phyloP scores from a whole-genome alignment of 2,329 filamentous ascomycete genomes.

The Calonectria hongkongensis region DNA sequence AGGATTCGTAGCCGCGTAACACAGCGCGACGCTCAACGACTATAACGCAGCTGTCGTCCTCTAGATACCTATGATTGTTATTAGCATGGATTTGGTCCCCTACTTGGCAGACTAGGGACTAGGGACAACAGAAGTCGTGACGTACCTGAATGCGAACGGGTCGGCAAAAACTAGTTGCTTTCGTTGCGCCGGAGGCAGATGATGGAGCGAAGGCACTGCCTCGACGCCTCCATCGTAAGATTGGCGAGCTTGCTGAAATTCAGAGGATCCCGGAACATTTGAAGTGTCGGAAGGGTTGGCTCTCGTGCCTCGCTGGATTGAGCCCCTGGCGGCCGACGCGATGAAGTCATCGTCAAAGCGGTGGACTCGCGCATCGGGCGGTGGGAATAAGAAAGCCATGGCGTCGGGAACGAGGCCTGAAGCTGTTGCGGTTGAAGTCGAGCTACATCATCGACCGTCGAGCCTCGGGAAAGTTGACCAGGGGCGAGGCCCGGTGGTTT shows the following conservation, averaged over 20 bases:
- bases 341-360: constrained; percentile 55
- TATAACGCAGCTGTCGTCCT: constrained; percentile 86
- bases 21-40: constrained; percentile 83
- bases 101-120: not conserved
- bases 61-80: constrained; percentile 77
- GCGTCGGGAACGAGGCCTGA: constrained; percentile 54
- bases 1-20: constrained; percentile 91
- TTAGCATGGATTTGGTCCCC: constrained; percentile 36
- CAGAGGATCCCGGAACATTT: constrained; percentile 44
- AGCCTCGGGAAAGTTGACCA: constrained; percentile 41
- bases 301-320: constrained; percentile 51
- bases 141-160: constrained; percentile 74
- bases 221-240: constrained; percentile 44
- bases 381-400: constrained; percentile 65
- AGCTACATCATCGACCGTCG: constrained; percentile 53
- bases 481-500: constrained; percentile 30
- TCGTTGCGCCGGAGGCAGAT: constrained; percentile 49
- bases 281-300: constrained; percentile 48
- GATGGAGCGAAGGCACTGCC: constrained; percentile 36
- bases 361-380: constrained; percentile 54
- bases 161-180: constrained; percentile 75
- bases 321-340: constrained; percentile 43
- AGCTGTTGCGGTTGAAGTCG: constrained; percentile 43
- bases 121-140: constrained; percentile 2
- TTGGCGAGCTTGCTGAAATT: constrained; percentile 38